These are phyloP conservation scores for Tricholoma sp. DNA, from an alignment of 768 basidiomycete genomes.

Conservation along the genomic window DNA sequence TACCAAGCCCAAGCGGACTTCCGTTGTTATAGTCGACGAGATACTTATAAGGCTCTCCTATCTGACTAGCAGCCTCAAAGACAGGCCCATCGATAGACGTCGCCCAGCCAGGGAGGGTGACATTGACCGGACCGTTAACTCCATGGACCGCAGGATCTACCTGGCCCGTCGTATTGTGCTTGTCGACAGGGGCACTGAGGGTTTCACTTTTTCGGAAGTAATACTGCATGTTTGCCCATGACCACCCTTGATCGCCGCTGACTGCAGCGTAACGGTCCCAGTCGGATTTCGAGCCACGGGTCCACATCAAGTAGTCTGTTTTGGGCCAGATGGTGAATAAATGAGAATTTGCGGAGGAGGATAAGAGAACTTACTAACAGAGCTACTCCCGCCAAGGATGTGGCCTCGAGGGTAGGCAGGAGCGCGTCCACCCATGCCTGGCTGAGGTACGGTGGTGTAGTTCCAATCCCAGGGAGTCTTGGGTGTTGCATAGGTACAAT, in stretches of 20 bases:
- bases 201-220: constrained; percentile 25
- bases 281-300: constrained; percentile 21
- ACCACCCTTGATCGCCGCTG: constrained; percentile 27
- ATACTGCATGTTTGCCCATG: constrained; percentile 19
- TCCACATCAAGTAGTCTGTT: constrained; percentile 15
- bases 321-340: constrained; percentile 8
- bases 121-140: constrained; percentile 17
- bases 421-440: constrained; percentile 14
- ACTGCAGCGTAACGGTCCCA: constrained; percentile 22
- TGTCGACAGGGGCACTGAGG: constrained; percentile 20
- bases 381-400: constrained; percentile 21
- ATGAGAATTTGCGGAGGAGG: not conserved
- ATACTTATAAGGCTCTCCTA: constrained; percentile 23
- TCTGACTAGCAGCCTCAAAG: constrained; percentile 23
- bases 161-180: constrained; percentile 24
- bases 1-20: constrained; percentile 21
- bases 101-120: constrained; percentile 19
- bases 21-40: constrained; percentile 25
- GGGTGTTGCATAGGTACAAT: constrained; percentile 9
- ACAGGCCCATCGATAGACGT: constrained; percentile 18
- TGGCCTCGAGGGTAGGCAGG: constrained; percentile 20
- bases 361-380: constrained; percentile 14
- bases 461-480: constrained; percentile 23
- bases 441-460: constrained; percentile 24
- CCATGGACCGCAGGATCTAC: constrained; percentile 25